phyloP scores from a whole-genome alignment of 148 eudicot genomes.

The Talinum fruticosum region DNA sequence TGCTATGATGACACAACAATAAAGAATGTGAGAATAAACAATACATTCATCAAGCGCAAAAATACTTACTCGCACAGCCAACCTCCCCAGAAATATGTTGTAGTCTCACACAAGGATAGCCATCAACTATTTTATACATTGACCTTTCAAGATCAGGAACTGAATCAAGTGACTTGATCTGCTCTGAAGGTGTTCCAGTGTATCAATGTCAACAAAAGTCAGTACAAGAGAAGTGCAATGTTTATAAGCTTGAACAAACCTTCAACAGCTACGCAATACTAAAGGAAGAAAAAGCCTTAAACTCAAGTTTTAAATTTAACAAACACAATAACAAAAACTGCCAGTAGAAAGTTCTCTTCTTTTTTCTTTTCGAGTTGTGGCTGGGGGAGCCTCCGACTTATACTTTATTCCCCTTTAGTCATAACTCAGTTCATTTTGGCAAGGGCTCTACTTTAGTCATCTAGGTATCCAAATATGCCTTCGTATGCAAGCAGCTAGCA shows the following conservation, averaged over 20 bases:
- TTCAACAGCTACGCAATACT: background rate
- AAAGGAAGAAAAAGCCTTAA: background rate
- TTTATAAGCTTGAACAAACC: background rate
- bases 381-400: background rate
- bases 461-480: background rate
- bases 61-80: slow-evolving; percentile 90
- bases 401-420: background rate
- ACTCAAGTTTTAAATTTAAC: background rate
- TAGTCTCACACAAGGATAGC: slow-evolving; percentile 90
- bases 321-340: background rate
- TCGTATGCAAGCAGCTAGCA: background rate
- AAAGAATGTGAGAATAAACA: background rate
- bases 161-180: slow-evolving; percentile 54
- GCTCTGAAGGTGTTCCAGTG: slow-evolving; percentile 34
- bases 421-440: background rate
- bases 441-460: background rate
- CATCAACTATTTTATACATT: slow-evolving; percentile 74
- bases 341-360: background rate
- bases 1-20: background rate
- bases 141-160: slow-evolving; percentile 95
- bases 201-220: slow-evolving; percentile 10
- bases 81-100: slow-evolving; percentile 86
- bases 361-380: too few relatives aligned
- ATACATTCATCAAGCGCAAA: background rate
- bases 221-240: background rate